phyloP scores from a whole-genome alignment of 2,329 filamentous ascomycete genomes.

The Scedosporium minutisporum region DNA sequence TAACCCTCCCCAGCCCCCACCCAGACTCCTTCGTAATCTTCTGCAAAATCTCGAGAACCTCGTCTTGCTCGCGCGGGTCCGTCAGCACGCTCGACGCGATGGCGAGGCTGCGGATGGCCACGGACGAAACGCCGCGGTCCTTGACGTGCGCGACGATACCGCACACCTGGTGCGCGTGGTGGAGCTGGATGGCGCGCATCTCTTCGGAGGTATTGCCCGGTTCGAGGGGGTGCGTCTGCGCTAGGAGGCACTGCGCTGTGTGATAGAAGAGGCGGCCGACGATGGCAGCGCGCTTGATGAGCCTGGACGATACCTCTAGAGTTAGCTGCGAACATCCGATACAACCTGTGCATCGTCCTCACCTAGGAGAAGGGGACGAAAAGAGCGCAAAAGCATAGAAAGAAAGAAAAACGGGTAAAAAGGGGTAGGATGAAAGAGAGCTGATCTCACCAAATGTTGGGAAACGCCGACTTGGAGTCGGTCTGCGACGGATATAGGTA shows the following conservation, averaged over 20 bases:
- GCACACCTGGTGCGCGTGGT: conserved; percentile 76
- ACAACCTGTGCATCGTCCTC: too few relatives aligned
- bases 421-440: conserved; percentile 8
- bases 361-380: neutral
- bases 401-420: too few relatives aligned
- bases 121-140: conserved; percentile 67
- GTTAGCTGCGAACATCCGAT: neutral
- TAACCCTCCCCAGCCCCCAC: conserved; percentile 66
- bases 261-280: conserved; percentile 84
- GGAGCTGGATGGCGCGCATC: conserved; percentile 59
- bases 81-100: conserved; percentile 68
- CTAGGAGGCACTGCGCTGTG: conserved; percentile 70
- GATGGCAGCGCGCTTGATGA: conserved; percentile 73
- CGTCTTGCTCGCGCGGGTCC: conserved; percentile 62
- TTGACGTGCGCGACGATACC: conserved; percentile 81
- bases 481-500: conserved; percentile 63
- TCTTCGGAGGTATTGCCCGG: conserved; percentile 49
- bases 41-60: conserved; percentile 68
- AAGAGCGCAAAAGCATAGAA: too few relatives aligned
- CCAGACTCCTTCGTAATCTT: conserved; percentile 67
- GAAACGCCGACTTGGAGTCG: conserved; percentile 64
- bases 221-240: conserved; percentile 66
- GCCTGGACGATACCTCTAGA: conserved; percentile 33
- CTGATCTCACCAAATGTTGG: conserved; percentile 64
- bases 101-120: conserved; percentile 69